Conservation (phyloP, 2,329 filamentous ascomycete genomes). For the Cadophora sp. region DNA sequence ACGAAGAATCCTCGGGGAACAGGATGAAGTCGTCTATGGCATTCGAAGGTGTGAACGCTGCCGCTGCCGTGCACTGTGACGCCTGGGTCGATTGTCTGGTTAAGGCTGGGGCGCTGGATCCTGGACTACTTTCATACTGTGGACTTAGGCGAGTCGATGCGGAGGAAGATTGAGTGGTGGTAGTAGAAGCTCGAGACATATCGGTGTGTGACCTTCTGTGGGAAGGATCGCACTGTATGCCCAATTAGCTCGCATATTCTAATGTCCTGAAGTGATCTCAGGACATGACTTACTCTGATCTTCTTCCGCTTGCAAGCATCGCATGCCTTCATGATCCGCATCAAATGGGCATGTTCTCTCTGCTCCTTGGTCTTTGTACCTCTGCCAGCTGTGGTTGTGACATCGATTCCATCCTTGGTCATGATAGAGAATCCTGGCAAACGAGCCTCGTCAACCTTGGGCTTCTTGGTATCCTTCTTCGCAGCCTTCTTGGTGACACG, state of each 20-base stretch:
- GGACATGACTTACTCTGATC: slow-evolving; percentile 51
- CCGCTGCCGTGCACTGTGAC: slow-evolving; percentile 28
- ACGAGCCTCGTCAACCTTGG: slow-evolving; percentile 37
- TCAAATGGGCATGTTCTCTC: slow-evolving; percentile 69
- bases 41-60: slow-evolving; percentile 34
- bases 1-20: slow-evolving; percentile 40
- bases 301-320: slow-evolving; percentile 68
- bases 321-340: slow-evolving; percentile 73
- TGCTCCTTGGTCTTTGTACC: slow-evolving; percentile 73
- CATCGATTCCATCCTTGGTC: slow-evolving; percentile 67
- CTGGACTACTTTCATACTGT: slow-evolving; percentile 19
- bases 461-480: slow-evolving; percentile 41
- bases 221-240: slow-evolving; percentile 42
- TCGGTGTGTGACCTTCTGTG: slow-evolving; percentile 38
- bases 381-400: slow-evolving; percentile 67
- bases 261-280: background rate
- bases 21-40: slow-evolving; percentile 43
- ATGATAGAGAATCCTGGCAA: slow-evolving; percentile 72
- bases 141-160: slow-evolving; percentile 14
- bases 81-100: slow-evolving; percentile 23
- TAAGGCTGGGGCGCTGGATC: slow-evolving; percentile 27
- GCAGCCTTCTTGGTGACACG: slow-evolving; percentile 39
- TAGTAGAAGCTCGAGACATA: slow-evolving; percentile 37
- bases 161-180: slow-evolving; percentile 32
- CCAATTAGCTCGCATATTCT: slow-evolving; percentile 22